These are phyloP conservation scores for Hyphodiscus hymeniophilus DNA, from an alignment of 495 filamentous ascomycete genomes.

Conservation along the genomic window DNA sequence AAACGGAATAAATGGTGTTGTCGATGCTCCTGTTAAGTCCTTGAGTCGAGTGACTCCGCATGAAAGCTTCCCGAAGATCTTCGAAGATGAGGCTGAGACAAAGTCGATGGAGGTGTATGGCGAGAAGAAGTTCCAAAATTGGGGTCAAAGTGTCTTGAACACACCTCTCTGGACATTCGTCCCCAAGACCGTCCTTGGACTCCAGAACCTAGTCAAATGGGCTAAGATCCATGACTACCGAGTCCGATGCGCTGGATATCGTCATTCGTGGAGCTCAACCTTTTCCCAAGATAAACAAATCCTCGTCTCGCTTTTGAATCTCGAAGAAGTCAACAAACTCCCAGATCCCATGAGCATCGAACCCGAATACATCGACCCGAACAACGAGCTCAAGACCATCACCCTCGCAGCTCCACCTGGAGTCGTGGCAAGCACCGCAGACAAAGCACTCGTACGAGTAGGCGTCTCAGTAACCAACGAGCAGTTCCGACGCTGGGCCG, in stretches of 20 bases:
- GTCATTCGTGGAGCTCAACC: constrained; percentile 39
- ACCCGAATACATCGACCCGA: constrained; percentile 21
- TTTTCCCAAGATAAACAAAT: constrained; percentile 39
- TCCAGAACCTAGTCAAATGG: constrained; percentile 36
- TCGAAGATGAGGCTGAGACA: constrained; percentile 8
- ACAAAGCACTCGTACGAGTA: constrained; percentile 30
- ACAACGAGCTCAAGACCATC: constrained; percentile 33
- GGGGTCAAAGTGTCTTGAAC: constrained; percentile 39
- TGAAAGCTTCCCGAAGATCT: constrained; percentile 3
- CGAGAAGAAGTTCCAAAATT: constrained; percentile 36
- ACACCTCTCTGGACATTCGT: constrained; percentile 36
- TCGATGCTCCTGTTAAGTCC: neutral
- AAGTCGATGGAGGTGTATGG: constrained; percentile 20
- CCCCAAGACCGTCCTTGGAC: constrained; percentile 35
- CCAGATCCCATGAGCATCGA: constrained; percentile 31
- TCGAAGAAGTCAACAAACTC: constrained; percentile 31
- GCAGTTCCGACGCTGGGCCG: constrained; percentile 39
- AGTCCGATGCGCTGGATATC: constrained; percentile 39
- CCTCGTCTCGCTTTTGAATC: constrained; percentile 40
- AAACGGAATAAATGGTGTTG: neutral
- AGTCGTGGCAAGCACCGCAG: constrained; percentile 5
- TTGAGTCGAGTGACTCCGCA: neutral
- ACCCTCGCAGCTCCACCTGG: constrained; percentile 18
- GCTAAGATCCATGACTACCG: constrained; percentile 30
- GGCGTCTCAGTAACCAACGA: constrained; percentile 42